phyloP scores from a whole-genome alignment of 352 stramenopile species.

The Phytophthora nicotianae region DNA sequence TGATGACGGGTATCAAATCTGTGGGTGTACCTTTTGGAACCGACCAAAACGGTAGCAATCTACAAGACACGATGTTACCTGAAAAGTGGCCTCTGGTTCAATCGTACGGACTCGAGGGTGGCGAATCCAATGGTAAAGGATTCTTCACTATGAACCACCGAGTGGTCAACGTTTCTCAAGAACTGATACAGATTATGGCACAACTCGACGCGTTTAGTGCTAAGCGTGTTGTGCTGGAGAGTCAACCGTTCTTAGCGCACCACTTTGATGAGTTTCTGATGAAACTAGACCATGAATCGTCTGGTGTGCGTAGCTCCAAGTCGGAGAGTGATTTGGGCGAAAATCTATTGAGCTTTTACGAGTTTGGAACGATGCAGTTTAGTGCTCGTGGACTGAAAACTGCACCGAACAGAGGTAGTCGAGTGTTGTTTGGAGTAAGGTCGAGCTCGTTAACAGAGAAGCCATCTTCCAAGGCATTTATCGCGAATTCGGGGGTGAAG shows the following conservation, averaged over 20 bases:
- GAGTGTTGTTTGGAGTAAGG: conserved; percentile 67
- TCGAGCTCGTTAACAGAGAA: conserved; percentile 35
- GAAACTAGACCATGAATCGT: conserved; percentile 72
- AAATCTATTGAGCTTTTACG: conserved; percentile 77
- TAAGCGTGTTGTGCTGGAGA: conserved; percentile 56
- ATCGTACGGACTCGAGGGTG: conserved; percentile 62
- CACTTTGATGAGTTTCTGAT: conserved; percentile 72
- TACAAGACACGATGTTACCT: conserved; percentile 57
- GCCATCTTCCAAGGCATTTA: conserved; percentile 43
- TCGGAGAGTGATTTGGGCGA: conserved; percentile 66
- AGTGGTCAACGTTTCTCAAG: conserved; percentile 57
- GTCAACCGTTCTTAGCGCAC: conserved; percentile 54
- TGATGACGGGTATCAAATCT: conserved; percentile 50
- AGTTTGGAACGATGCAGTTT: conserved; percentile 81
- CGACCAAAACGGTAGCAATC: conserved; percentile 34
- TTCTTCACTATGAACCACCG: conserved; percentile 84
- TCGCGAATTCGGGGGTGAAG: conserved; percentile 36
- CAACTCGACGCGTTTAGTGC: conserved; percentile 62
- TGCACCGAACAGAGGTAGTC: conserved; percentile 43
- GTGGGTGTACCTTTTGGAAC: conserved; percentile 68
- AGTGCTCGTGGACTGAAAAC: conserved; percentile 41
- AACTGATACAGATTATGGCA: conserved; percentile 44
- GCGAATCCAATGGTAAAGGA: conserved; percentile 38
- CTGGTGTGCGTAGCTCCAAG: conserved; percentile 41
- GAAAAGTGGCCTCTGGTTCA: conserved; percentile 84